Evolutionary conservation across 2,329 filamentous ascomycete genomes (phyloP).

Genomic region (Stromatinia cepivora): DNA sequence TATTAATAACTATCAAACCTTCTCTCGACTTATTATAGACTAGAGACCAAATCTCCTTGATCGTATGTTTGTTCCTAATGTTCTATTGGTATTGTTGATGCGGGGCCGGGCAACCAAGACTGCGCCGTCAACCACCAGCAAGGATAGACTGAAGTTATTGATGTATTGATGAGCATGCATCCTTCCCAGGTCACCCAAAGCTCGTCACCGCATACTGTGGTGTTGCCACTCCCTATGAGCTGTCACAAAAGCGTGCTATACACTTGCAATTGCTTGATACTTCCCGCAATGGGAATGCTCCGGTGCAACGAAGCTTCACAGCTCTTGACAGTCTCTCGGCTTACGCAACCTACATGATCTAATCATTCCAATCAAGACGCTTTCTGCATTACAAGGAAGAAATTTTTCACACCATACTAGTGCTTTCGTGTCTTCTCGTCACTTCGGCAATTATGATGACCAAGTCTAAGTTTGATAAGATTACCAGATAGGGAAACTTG

Average conservation of each 20-base stretch:
- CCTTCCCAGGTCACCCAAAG: not conserved
- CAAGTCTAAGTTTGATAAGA: not conserved
- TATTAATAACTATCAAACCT: not conserved
- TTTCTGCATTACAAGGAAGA: not conserved
- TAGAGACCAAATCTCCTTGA: not conserved
- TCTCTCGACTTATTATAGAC: not conserved
- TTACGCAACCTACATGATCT: not conserved
- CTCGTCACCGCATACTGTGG: not conserved
- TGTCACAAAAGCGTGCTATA: not conserved
- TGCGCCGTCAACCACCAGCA: not conserved
- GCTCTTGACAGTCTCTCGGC: not conserved
- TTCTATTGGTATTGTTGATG: not conserved
- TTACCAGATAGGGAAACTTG: not conserved
- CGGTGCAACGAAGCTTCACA: not conserved
- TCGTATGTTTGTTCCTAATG: not conserved
- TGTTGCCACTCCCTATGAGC: not conserved
- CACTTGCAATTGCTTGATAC: not conserved
- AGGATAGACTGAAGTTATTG: not conserved
- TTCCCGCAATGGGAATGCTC: not conserved
- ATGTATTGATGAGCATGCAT: not conserved
- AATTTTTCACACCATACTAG: not conserved
- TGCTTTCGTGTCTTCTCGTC: not conserved
- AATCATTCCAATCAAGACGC: not conserved
- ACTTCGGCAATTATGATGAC: not conserved
- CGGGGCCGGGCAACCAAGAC: not conserved